Percentiles rank a stretch among this genome's conserved stretches.
phyloP scores from a whole-genome alignment of 352 stramenopile genomes.

The Pythium myriotylum region DNA sequence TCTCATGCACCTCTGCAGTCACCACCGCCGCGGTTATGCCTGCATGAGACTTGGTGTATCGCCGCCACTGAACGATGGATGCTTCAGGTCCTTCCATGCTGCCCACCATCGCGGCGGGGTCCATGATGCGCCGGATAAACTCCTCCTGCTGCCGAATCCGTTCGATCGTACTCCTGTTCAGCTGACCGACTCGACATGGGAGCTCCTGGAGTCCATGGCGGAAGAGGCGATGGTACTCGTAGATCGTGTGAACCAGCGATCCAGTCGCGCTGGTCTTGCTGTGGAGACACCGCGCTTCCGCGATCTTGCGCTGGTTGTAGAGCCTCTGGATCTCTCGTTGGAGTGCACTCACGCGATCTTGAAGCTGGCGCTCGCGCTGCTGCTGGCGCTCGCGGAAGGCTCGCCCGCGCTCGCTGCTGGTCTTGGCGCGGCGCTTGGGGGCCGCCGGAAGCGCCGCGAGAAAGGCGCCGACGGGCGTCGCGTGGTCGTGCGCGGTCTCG shows the following conservation, averaged over 20 bases:
- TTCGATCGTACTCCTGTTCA: background rate
- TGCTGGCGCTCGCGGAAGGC: constrained; percentile 23
- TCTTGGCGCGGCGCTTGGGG: constrained; percentile 14
- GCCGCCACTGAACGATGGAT: constrained; percentile 29
- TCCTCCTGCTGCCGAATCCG: constrained; percentile 16
- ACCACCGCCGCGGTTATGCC: constrained; percentile 13
- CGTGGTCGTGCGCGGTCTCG: constrained; percentile 7
- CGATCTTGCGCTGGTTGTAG: constrained; percentile 1
- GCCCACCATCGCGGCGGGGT: constrained; percentile 16
- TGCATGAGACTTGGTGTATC: constrained; percentile 26
- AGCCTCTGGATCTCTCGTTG: constrained; percentile 17
- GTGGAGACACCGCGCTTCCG: constrained; percentile 11
- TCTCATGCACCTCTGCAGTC: background rate
- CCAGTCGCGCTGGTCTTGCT: constrained; percentile 4
- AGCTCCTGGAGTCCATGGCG: constrained; percentile 11
- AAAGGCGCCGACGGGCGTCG: constrained; percentile 23
- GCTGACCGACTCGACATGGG: too few species aligned
- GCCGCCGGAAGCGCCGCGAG: constrained; percentile 17
- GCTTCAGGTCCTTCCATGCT: constrained; percentile 22
- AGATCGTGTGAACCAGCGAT: constrained; percentile 16
- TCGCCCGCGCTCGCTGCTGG: constrained; percentile 21
- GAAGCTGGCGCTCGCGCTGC: constrained; percentile 11
- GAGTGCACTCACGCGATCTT: constrained; percentile 4
- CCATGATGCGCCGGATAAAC: constrained; percentile 23
- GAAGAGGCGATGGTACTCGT: constrained; percentile 28